Evolutionary conservation across 2,329 filamentous ascomycete genomes (phyloP).

Genomic region (Aspergillus quadrilineatus): DNA sequence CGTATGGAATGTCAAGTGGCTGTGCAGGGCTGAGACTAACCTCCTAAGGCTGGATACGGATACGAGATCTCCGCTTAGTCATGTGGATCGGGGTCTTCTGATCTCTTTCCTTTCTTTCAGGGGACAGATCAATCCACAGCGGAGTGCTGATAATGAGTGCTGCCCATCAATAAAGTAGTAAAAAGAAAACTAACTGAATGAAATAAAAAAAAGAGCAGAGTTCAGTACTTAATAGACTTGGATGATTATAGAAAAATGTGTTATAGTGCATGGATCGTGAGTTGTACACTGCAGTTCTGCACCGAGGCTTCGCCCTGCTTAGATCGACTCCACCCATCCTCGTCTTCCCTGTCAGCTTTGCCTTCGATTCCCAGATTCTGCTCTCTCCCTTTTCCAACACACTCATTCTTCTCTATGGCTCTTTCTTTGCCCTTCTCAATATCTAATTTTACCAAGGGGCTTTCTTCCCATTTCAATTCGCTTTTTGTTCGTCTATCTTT

Average conservation of each 20-base stretch:
- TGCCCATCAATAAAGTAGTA: too few relatives aligned
- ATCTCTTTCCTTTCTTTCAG: neutral
- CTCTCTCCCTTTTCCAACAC: neutral
- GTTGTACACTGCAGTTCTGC: neutral
- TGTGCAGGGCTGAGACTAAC: neutral
- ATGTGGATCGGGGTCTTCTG: neutral
- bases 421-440: neutral
- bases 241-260: too few relatives aligned
- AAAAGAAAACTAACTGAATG: too few relatives aligned
- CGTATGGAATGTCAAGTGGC: neutral
- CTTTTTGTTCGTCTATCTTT: neutral
- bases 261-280: too few relatives aligned
- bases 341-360: neutral
- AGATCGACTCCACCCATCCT: neutral
- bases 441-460: neutral
- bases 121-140: neutral
- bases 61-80: neutral
- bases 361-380: neutral
- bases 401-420: neutral
- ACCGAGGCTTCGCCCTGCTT: neutral
- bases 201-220: too few relatives aligned
- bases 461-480: neutral
- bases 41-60: neutral
- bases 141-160: too few relatives aligned
- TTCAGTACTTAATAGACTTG: too few relatives aligned